These are phyloP conservation scores for Picochlorum sp. DNA, from an alignment of 139 green algal species.

Conservation along the genomic window DNA sequence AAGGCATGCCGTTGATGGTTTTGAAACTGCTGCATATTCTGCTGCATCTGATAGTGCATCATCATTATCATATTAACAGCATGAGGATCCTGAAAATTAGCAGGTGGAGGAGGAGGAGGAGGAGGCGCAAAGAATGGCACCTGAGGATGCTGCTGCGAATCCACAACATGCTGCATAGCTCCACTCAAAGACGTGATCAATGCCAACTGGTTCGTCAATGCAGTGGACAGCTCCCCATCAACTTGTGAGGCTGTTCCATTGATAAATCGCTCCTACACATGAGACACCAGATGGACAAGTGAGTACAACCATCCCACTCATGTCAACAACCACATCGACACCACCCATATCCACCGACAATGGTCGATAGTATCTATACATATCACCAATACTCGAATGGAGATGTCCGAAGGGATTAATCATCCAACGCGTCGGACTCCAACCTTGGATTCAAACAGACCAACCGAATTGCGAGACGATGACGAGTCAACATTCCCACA, in stretches of 20 bases:
- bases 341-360: no score
- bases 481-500: no score
- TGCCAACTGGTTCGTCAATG: not conserved
- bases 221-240: slow-evolving; percentile 2
- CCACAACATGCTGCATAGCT: not conserved
- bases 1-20: not conserved
- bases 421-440: no score
- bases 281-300: no score
- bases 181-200: not conserved
- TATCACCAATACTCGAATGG: no score
- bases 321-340: no score
- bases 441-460: no score
- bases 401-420: no score
- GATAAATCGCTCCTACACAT: no score
- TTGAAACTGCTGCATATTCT: not conserved
- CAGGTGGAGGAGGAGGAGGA: not conserved
- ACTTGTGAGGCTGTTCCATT: not conserved
- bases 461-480: no score
- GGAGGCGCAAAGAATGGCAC: not conserved
- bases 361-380: no score
- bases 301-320: no score
- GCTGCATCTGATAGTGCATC: slow-evolving; percentile 2
- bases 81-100: not conserved
- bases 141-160: not conserved
- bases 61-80: not conserved